These are phyloP conservation scores for Solanum dulcamara DNA, from an alignment of 257 asterid species.

Conservation along the genomic window DNA sequence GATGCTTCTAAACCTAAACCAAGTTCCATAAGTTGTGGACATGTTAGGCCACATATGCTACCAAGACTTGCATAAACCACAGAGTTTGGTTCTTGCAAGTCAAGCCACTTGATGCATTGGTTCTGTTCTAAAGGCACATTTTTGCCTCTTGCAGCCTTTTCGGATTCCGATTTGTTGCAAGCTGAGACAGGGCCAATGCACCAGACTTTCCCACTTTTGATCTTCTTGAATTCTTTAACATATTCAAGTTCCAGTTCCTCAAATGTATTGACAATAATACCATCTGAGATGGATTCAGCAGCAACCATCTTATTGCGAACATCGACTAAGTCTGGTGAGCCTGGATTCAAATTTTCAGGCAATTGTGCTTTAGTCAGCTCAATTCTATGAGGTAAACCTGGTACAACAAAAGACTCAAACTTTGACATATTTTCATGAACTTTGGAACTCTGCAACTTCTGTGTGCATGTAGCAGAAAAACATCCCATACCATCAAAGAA, in stretches of 20 bases:
- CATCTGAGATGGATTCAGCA: conserved; percentile 23
- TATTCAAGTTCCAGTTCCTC: conserved; percentile 36
- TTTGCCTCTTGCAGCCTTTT: conserved; percentile 33
- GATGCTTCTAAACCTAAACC: conserved; percentile 33
- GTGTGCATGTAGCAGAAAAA: conserved; percentile 21
- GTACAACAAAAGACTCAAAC: conserved; percentile 23
- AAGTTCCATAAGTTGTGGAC: conserved; percentile 21
- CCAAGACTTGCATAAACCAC: conserved; percentile 38
- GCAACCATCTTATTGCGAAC: conserved; percentile 22
- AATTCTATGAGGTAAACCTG: conserved; percentile 19
- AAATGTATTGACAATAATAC: conserved; percentile 37
- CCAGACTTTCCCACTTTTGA: conserved; percentile 37
- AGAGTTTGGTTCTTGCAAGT: conserved; percentile 12
- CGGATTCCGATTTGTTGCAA: conserved; percentile 13
- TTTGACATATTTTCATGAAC: conserved; percentile 5
- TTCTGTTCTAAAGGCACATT: conserved; percentile 3
- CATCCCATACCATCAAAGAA: conserved; percentile 42
- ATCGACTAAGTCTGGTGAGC: conserved; percentile 1
- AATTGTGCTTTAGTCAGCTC: conserved; percentile 22
- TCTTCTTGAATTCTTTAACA: conserved; percentile 17
- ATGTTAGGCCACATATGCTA: conserved; percentile 17
- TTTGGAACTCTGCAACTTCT: conserved; percentile 4
- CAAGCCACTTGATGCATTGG: conserved; percentile 29
- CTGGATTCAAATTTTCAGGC: conserved; percentile 27
- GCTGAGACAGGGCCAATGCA: conserved; percentile 58